phyloP scores from a whole-genome alignment of 805 yeast genomes.

The fission yeast (Schizosaccharomyces pombe) region ASM294v3 CU329670.1:4625001-4625500 shows the following conservation, averaged over 20 bases:
- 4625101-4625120: conserved; percentile 81
- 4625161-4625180: conserved; percentile 44
- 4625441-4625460: conserved; percentile 21
- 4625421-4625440: conserved; percentile 37
- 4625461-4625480: conserved; percentile 19
- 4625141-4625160: conserved; percentile 67
- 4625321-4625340: conserved; percentile 24
- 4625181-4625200: conserved; percentile 30
- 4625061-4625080: conserved; percentile 77
- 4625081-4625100: conserved; percentile 67
- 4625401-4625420: conserved; percentile 52
- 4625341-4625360: conserved; percentile 32
- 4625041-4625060: conserved; percentile 75
- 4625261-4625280: conserved; percentile 80
- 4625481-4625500: conserved; percentile 32
- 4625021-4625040: conserved; percentile 47
- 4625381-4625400: conserved; percentile 53
- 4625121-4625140: conserved; percentile 71
- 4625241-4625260: conserved; percentile 68
- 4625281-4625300: conserved; percentile 54
- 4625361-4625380: conserved; percentile 41
- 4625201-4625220: conserved; percentile 43
- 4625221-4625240: conserved; percentile 47
- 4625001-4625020: conserved; percentile 55
- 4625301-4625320: conserved; percentile 43